Evolutionary conservation across 1,139 yeast species (phyloP).

Genomic region (Blastobotrys raffinosifermentans): DNA sequence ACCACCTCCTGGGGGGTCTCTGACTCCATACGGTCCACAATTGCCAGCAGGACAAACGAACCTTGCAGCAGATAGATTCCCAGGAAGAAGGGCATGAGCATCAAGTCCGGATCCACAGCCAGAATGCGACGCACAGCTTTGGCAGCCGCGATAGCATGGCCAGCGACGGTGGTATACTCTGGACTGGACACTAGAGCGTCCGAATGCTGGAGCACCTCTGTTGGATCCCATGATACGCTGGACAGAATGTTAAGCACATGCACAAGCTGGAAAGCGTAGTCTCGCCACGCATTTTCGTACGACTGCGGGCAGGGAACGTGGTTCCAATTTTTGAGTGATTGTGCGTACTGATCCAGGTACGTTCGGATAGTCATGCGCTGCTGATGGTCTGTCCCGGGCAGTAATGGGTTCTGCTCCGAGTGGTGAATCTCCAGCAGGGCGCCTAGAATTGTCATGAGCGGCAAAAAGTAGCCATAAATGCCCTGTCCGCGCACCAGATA

Average conservation of each 20-base stretch:
- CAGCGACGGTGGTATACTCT: slow-evolving; percentile 22
- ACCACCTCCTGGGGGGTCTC: slow-evolving; percentile 30
- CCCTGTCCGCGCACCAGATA: slow-evolving; percentile 23
- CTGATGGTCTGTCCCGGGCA: slow-evolving; percentile 16
- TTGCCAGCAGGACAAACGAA: slow-evolving; percentile 21
- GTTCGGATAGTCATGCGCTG: slow-evolving; percentile 18
- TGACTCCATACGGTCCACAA: slow-evolving; percentile 26
- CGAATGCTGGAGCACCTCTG: slow-evolving; percentile 20
- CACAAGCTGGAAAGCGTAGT: slow-evolving; percentile 23
- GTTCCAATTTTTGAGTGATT: slow-evolving; percentile 22
- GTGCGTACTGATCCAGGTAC: slow-evolving; percentile 20
- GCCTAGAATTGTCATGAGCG: slow-evolving; percentile 26
- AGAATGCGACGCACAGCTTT: slow-evolving; percentile 25
- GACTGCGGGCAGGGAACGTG: slow-evolving; percentile 21
- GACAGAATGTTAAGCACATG: slow-evolving; percentile 24
- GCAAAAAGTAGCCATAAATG: slow-evolving; percentile 25
- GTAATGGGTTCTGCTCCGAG: slow-evolving; percentile 19
- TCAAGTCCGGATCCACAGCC: slow-evolving; percentile 28
- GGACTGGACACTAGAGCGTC: slow-evolving; percentile 24
- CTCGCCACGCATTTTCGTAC: slow-evolving; percentile 24
- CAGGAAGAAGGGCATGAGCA: slow-evolving; percentile 31
- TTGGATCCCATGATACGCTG: slow-evolving; percentile 26
- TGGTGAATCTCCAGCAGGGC: slow-evolving; percentile 23
- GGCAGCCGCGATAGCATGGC: slow-evolving; percentile 28
- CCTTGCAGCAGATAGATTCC: slow-evolving; percentile 32